These are phyloP conservation scores for Colletotrichum abscissum DNA, from an alignment of 2,329 filamentous ascomycete species.

Conservation along the genomic window DNA sequence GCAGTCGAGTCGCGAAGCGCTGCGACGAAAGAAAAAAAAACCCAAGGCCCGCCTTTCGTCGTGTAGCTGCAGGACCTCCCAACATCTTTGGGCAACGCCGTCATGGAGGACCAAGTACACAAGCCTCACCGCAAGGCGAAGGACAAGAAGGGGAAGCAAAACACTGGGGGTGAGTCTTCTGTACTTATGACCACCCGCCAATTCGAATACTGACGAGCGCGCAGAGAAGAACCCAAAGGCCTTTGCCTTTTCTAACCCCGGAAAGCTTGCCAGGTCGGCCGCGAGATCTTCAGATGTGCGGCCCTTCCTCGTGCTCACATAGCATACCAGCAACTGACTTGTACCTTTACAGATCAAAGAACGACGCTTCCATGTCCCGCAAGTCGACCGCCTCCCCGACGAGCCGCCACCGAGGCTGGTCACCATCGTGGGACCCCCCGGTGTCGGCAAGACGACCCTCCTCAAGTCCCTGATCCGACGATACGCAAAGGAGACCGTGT, in stretches of 20 bases:
- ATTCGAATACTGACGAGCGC: constrained; percentile 37
- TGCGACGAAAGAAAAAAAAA: constrained; percentile 10
- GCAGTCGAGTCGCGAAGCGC: constrained; percentile 25
- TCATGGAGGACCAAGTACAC: constrained; percentile 86
- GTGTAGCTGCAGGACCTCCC: constrained; percentile 16
- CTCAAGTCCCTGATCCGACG: constrained; percentile 93
- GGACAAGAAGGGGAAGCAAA: constrained; percentile 80
- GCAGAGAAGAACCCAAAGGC: constrained; percentile 87
- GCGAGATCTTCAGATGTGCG: constrained; percentile 78
- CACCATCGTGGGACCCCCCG: constrained; percentile 92
- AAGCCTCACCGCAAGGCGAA: constrained; percentile 88
- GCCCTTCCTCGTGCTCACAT: not conserved
- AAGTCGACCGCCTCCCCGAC: constrained; percentile 94
- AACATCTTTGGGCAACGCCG: constrained; percentile 42
- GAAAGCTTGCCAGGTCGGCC: constrained; percentile 80
- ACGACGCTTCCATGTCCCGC: constrained; percentile 94
- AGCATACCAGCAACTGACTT: not conserved
- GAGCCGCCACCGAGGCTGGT: constrained; percentile 95
- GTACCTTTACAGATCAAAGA: constrained; percentile 79
- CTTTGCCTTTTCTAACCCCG: constrained; percentile 86
- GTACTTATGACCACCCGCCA: not conserved
- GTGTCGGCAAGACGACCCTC: constrained; percentile 94
- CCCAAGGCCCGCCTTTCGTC: not conserved
- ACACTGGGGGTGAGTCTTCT: constrained; percentile 64
- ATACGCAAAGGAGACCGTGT: constrained; percentile 95